Evolutionary conservation across 2,329 filamentous ascomycete species (phyloP), one percentile per base, ranked within the genome.

Genomic region (Scytalidium sp.): DNA sequence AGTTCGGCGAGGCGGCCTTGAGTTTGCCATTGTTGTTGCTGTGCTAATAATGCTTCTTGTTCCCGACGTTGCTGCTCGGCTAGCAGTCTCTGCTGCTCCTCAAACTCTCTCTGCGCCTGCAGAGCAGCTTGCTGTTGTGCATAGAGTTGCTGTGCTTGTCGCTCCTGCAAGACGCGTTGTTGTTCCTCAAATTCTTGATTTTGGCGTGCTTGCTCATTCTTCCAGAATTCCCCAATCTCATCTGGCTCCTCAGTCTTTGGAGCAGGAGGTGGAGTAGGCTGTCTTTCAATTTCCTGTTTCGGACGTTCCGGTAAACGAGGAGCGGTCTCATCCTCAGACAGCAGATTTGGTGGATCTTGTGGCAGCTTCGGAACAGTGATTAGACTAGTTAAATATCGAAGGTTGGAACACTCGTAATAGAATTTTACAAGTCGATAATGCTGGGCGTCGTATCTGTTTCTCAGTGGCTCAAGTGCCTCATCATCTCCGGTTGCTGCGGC

Each of bases 331-430:
- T 96, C 91, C 63, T 96, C 91, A 19, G 84, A 83, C 15, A 97
- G 78, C 36, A 97, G 77, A 62, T 90, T 97, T 0, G 94, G 94
- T 1, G 94, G 89, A 49, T 97, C 92, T 70, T 96, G 90, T 1
- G 94, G 92, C 45, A 99, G 80, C 68, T 97, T 97, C 1, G 94
- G 94, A 6, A 99, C 90, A 2, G 90, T 96, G 64, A 99, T 97
- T 46, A 99, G 77, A 63, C 91, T 96, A 13, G 94, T 99, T 44
- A 99, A 80, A 67, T 99, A 99, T 60, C 94, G 87, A 49, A 99
- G 79, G 68, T 97, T 99, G 10, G 94, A 97, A 71, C 94, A 99
- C 72, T 99, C 94, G 70, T 97, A 97, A 73, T 99, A 99, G 72
- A 97, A 99, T 65, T 95, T 94, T 65, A 96, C 88, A 15, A 99